Base-by-base conservation (phyloP, 768 basidiomycete species). In the Lactarius hatsudake region DNA sequence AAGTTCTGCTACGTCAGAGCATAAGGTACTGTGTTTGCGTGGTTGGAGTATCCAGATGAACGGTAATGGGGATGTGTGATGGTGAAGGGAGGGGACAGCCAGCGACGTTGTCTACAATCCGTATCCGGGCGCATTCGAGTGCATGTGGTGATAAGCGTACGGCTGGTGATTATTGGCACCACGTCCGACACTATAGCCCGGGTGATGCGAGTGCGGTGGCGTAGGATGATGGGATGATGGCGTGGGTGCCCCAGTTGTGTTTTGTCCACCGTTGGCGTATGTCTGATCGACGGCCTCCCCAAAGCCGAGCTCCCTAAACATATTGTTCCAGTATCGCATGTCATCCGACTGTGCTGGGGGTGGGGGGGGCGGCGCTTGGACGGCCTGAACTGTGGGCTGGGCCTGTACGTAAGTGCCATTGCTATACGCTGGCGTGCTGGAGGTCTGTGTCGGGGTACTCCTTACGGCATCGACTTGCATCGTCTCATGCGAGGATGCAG, bases 221-320 rank as follows among this genome's bases (percentile, higher is more conserved):
- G 61, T 10, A 20, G n/a, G 51, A 13, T 51, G 62, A 45, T 66
- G 61, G 17, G 59, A 34, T 18, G 63, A 51, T 15, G 42, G 34
- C 9, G 43, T 48, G 15, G 62, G 9, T 45, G 61, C 55, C 43
- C 62, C 28, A 36, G 57, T 13, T 15, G 36, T 8, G 28, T 42
- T 48, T 18, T 58, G 63, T 43, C 58, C 65, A 23, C n/a, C 43
- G 48, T 38, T 34, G 13, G 57, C 26, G 71, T 70, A 51, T 65
- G 57, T 64, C 36, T 67, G 62, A 15, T 79, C 78, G 30, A 73
- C 75, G 7, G 56, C 65, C 48, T 74, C 86, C 23, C 86, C 86
- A 70, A 87, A 87, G 26, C 90, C 89, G 18, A 90, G 82, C 70
- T 91, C 89, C 55, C 87, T 77, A 70, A 89, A 85, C 88, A 92